Evolutionary conservation across 345 rosid species (phyloP).

Genomic region (Mallotus nudiflorus): DNA sequence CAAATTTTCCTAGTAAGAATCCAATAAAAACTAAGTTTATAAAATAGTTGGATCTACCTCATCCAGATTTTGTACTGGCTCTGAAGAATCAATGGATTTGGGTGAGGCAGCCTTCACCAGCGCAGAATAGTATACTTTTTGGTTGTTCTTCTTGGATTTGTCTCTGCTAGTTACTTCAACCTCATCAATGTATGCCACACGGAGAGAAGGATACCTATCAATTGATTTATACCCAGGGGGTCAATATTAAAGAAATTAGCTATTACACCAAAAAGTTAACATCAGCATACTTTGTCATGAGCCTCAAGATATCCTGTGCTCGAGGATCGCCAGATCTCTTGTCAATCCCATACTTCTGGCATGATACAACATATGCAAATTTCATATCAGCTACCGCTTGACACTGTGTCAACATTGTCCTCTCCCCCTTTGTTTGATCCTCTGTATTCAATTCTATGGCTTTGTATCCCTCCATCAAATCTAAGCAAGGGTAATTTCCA

Average conservation of each 20-base stretch:
- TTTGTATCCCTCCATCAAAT: slow-evolving; percentile 95
- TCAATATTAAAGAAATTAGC: slow-evolving; percentile 13
- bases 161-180: slow-evolving; percentile 85
- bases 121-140: slow-evolving; percentile 83
- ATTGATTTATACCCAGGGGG: slow-evolving; percentile 10
- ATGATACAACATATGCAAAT: slow-evolving; percentile 91
- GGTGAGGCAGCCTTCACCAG: slow-evolving; percentile 85
- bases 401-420: slow-evolving; percentile 84
- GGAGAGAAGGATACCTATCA: slow-evolving; percentile 93
- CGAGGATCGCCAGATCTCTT: slow-evolving; percentile 81
- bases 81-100: slow-evolving; percentile 79
- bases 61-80: slow-evolving; percentile 81
- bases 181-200: slow-evolving; percentile 98
- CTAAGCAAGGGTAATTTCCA: slow-evolving; percentile 42
- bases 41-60: slow-evolving; percentile 51
- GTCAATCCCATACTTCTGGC: slow-evolving; percentile 93
- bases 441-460: slow-evolving; percentile 78
- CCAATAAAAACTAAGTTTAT: neutral
- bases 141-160: slow-evolving; percentile 56
- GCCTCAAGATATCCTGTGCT: slow-evolving; percentile 87
- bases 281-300: slow-evolving; percentile 72
- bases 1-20: neutral
- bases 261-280: slow-evolving; percentile 7
- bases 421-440: slow-evolving; percentile 65
- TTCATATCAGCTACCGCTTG: slow-evolving; percentile 99